Conservation (phyloP, 2,329 filamentous ascomycete species). For the Fusarium sp. region DNA sequence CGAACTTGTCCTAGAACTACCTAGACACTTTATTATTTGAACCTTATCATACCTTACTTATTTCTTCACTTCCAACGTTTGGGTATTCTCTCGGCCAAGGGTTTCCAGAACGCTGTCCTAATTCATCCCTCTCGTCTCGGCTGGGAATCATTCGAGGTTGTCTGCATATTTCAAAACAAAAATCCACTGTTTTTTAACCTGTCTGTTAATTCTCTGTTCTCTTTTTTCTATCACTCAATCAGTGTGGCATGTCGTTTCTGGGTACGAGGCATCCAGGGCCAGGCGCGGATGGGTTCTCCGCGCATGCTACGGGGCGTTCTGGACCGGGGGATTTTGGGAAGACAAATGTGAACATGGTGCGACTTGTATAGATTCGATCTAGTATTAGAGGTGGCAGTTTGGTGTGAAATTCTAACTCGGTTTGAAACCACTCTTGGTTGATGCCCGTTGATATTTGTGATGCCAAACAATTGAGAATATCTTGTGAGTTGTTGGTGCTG, state of each 20-base stretch:
- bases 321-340: constrained; percentile 46
- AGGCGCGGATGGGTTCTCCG: constrained; percentile 44
- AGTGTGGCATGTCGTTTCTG: constrained; percentile 48
- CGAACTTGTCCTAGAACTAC: constrained; percentile 45
- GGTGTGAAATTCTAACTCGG: constrained; percentile 45
- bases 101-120: constrained; percentile 42
- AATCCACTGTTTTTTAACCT: constrained; percentile 21
- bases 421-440: constrained; percentile 34
- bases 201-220: constrained; percentile 35
- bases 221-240: constrained; percentile 32
- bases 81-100: constrained; percentile 44
- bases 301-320: constrained; percentile 49
- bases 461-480: too few species aligned
- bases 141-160: constrained; percentile 35
- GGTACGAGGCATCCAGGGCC: constrained; percentile 47
- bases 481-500: too few species aligned
- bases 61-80: constrained; percentile 44
- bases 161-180: constrained; percentile 37
- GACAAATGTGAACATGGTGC: constrained; percentile 49
- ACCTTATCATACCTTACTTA: constrained; percentile 39
- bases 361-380: constrained; percentile 50
- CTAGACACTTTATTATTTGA: constrained; percentile 49
- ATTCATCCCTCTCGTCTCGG: constrained; percentile 37
- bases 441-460: not conserved
- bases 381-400: constrained; percentile 48